Conservation (phyloP, 176 grass and related monocot species). For the Ampelocalamus luodianensis region DNA sequence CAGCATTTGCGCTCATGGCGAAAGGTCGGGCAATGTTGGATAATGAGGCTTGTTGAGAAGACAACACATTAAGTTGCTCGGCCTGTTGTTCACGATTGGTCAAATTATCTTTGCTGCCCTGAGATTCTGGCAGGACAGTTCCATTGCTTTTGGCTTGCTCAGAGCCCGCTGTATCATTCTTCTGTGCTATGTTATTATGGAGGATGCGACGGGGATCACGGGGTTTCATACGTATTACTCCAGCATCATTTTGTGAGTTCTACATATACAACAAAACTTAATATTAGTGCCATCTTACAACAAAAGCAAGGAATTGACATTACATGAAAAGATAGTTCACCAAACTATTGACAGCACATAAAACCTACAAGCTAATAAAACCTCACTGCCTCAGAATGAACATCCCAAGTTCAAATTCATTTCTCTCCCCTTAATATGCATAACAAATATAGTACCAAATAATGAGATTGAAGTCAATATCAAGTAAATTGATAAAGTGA, state of each 20-base stretch:
- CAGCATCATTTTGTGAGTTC: constrained; percentile 59
- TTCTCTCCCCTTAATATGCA: constrained; percentile 12
- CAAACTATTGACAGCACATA: background rate
- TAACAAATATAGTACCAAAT: background rate
- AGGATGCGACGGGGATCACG: constrained; percentile 87
- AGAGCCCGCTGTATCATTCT: constrained; percentile 40
- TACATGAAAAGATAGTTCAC: constrained; percentile 1
- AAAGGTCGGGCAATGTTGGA: constrained; percentile 26
- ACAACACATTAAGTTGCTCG: constrained; percentile 27
- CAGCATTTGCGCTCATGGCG: constrained; percentile 30
- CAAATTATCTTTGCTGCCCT: constrained; percentile 48
- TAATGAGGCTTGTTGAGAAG: constrained; percentile 37
- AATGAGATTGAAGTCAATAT: constrained; percentile 11
- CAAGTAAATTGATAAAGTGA: constrained; percentile 8
- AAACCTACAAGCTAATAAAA: constrained; percentile 5
- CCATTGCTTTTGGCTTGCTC: constrained; percentile 67
- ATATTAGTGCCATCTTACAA: constrained; percentile 33
- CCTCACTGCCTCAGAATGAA: background rate
- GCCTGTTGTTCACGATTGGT: constrained; percentile 42
- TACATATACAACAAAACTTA: constrained; percentile 34
- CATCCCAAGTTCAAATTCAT: background rate
- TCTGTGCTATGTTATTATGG: constrained; percentile 59
- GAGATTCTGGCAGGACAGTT: constrained; percentile 40
- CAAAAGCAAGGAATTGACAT: constrained; percentile 11
- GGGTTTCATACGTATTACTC: constrained; percentile 78